Evolutionary conservation across 805 yeast genomes (phyloP), one percentile per base, ranked within the genome.

Genomic region (Yueomyces sp.): DNA sequence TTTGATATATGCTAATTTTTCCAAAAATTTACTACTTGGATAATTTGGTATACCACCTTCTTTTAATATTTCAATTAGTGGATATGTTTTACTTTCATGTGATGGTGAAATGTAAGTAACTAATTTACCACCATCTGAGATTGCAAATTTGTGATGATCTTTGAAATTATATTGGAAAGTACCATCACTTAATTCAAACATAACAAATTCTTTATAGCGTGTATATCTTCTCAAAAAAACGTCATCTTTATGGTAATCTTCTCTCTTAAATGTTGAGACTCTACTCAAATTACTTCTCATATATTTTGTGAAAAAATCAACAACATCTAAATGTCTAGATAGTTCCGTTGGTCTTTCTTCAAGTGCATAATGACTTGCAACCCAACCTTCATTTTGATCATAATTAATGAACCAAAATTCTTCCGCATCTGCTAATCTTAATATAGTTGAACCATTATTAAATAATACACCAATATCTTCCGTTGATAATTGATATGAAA

Each of bases 401-500:
- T 70, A 66, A 37, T 67, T 56, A 40, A 79, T 71, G 58, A 76
- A 79, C 73, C 82, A 74, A 52, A 81, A 75, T 51, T 75, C 72
- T 44, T 73, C 72, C 37, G 72, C 65, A 57, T 77, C 75, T 46
- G 70, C 69, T 50, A 78, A 67, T 60, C 83, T 77, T 46, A 88
- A 69, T 52, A 90, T 74, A 5, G 94, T 79, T 47, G 83, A 79
- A 19, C 82, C 81, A 53, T 85, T 87, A 49, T 83, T 81, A 66
- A 86, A 88, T 47, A 83, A 67, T n/a, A 85, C 94, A n/a, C 96
- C 96, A 51, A 85, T 81, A 48, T 81, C 81, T 45, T 87, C 87
- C 44, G 85, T 81, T 28, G 86, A 81, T 44, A 90, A 66, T 59
- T 88, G 94, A 61, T 88, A 90, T 5, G 96, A 85, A 57, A 92